Conservation (phyloP, 176 grass and related monocot species). For the Aegilops tauschii region DNA sequence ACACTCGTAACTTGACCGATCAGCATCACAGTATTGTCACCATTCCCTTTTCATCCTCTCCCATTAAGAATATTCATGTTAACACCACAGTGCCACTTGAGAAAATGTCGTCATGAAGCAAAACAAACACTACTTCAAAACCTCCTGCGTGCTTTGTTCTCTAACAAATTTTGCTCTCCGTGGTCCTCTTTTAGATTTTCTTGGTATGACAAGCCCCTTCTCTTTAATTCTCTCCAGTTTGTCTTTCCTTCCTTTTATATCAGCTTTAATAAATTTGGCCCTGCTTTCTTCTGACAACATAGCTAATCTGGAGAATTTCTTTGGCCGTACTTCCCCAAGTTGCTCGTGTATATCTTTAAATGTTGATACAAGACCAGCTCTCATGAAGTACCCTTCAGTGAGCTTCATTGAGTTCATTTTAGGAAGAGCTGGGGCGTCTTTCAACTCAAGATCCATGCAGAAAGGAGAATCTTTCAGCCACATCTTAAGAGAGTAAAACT, state of each 20-base stretch:
- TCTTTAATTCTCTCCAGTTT: conserved; percentile 73
- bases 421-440: conserved; percentile 71
- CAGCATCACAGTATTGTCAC: neutral
- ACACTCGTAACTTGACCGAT: neutral
- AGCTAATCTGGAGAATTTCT: conserved; percentile 91
- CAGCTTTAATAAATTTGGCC: conserved; percentile 65
- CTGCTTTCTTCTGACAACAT: conserved; percentile 82
- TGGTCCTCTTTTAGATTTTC: conserved; percentile 42
- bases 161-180: conserved; percentile 60
- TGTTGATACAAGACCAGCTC: conserved; percentile 73
- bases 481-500: conserved; percentile 87
- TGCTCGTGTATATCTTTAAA: conserved; percentile 86
- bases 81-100: neutral
- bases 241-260: conserved; percentile 78
- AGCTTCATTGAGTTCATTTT: conserved; percentile 83
- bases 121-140: conserved; percentile 32
- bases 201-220: conserved; percentile 43
- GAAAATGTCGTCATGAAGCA: neutral
- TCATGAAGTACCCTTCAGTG: conserved; percentile 88
- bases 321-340: conserved; percentile 82
- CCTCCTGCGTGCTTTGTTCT: conserved; percentile 38
- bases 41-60: neutral
- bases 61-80: conserved; percentile 13
- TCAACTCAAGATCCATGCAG: conserved; percentile 89
- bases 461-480: conserved; percentile 96